Evolutionary conservation across 306 rosid species (phyloP).

Genomic region (Glycyrrhiza uralensis): DNA sequence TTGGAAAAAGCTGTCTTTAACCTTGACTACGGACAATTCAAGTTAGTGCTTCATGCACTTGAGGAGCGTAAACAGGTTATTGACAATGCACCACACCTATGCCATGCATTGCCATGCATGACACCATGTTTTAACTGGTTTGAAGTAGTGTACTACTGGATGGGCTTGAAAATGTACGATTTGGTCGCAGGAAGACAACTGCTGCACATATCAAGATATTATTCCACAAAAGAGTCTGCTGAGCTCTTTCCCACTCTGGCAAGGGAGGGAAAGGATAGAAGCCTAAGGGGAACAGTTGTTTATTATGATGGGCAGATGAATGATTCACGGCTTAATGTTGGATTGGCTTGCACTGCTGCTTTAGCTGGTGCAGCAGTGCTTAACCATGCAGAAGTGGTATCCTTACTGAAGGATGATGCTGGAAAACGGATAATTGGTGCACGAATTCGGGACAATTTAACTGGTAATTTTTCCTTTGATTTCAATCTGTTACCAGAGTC

Average conservation of each 20-base stretch:
- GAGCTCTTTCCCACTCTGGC: conserved; percentile 94
- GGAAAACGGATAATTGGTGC: conserved; percentile 73
- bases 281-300: conserved; percentile 90
- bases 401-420: conserved; percentile 77
- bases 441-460: conserved; percentile 73
- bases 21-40: conserved; percentile 91
- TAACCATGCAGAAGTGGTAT: conserved; percentile 88
- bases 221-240: conserved; percentile 78
- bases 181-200: conserved; percentile 82
- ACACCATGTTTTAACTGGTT: conserved; percentile 97
- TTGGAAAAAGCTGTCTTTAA: conserved; percentile 97
- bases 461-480: conserved; percentile 50
- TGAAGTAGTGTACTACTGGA: conserved; percentile 88
- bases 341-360: conserved; percentile 92
- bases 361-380: conserved; percentile 98
- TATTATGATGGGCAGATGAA: conserved; percentile 99
- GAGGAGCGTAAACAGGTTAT: conserved; percentile 92
- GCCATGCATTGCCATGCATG: conserved; percentile 98
- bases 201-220: conserved; percentile 89
- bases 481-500: background rate
- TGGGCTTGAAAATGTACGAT: conserved; percentile 94
- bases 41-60: conserved; percentile 95
- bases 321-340: conserved; percentile 91
- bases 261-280: conserved; percentile 59
- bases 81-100: conserved; percentile 96